Percentiles rank a stretch among this genome's conserved stretches.
phyloP scores from a whole-genome alignment of 2,329 filamentous ascomycete genomes.

The Fusarium compactum region DNA sequence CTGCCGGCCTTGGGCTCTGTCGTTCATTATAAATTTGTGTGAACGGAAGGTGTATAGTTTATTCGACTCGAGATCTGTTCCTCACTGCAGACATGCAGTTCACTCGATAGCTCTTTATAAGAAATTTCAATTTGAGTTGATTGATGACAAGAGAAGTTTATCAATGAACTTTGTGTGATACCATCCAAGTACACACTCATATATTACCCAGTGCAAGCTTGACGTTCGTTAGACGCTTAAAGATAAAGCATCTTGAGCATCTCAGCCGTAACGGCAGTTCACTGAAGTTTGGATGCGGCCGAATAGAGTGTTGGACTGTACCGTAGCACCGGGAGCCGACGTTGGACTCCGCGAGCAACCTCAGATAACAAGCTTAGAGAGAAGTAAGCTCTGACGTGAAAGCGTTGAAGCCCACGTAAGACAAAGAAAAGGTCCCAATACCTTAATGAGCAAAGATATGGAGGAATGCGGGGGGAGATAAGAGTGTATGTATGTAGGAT shows the following conservation, averaged over 20 bases:
- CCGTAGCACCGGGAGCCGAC: slow-evolving; percentile 26
- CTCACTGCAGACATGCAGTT: background rate
- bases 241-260: background rate
- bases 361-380: slow-evolving; percentile 3
- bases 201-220: background rate
- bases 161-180: slow-evolving; percentile 2
- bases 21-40: slow-evolving; percentile 12
- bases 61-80: background rate
- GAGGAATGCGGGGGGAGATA: background rate
- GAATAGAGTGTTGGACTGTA: slow-evolving; percentile 22
- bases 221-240: background rate
- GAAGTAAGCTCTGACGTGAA: slow-evolving; percentile 9
- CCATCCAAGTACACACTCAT: background rate
- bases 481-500: background rate
- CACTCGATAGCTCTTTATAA: background rate
- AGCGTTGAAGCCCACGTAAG: slow-evolving; percentile 13
- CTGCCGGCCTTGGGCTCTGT: background rate
- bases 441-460: background rate
- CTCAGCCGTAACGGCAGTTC: background rate
- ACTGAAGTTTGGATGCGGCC: slow-evolving; percentile 1
- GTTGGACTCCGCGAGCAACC: slow-evolving; percentile 14
- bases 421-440: slow-evolving; percentile 16
- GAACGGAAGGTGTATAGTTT: background rate
- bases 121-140: background rate
- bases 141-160: background rate